These are phyloP conservation scores for Candida gorgasii DNA, from an alignment of 805 yeast genomes.

Conservation along the genomic window DNA sequence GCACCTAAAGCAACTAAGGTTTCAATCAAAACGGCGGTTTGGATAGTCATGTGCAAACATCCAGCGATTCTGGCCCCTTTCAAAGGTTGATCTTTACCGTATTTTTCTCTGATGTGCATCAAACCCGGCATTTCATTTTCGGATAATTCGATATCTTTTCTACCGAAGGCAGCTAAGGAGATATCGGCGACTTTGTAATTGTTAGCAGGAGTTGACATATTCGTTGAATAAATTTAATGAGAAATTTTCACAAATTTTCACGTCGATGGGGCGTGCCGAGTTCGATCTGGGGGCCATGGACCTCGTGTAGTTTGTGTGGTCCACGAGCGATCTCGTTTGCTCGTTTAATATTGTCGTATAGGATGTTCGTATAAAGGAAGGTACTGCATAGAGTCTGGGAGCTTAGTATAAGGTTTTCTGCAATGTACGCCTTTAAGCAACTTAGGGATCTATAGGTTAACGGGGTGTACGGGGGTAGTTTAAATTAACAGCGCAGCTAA, in stretches of 20 bases:
- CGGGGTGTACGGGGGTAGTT: too few relatives aligned
- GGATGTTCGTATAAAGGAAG: too few relatives aligned
- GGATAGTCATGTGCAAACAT: conserved; percentile 99
- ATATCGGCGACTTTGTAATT: conserved; percentile 97
- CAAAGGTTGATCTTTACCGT: conserved; percentile 90
- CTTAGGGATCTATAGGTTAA: too few relatives aligned
- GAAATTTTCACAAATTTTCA: conserved; percentile 11
- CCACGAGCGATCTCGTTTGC: too few relatives aligned
- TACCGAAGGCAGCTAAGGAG: conserved; percentile 98
- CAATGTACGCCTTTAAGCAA: too few relatives aligned
- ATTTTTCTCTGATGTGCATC: conserved; percentile 93
- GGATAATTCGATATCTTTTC: conserved; percentile 98
- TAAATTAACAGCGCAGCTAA: too few relatives aligned
- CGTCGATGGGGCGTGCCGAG: too few relatives aligned
- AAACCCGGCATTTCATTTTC: conserved; percentile 99
- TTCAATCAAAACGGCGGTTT: conserved; percentile 98
- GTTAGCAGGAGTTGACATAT: conserved; percentile 45
- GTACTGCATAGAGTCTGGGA: too few relatives aligned
- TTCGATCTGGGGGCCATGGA: too few relatives aligned
- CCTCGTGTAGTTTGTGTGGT: too few relatives aligned
- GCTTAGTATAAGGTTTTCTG: too few relatives aligned
- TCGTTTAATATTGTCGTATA: too few relatives aligned
- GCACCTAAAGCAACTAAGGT: conserved; percentile 97
- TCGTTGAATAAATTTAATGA: neutral
- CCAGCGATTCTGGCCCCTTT: conserved; percentile 99